Conservation (phyloP, 2,329 filamentous ascomycete genomes). For the Aspergillus candidus region DNA sequence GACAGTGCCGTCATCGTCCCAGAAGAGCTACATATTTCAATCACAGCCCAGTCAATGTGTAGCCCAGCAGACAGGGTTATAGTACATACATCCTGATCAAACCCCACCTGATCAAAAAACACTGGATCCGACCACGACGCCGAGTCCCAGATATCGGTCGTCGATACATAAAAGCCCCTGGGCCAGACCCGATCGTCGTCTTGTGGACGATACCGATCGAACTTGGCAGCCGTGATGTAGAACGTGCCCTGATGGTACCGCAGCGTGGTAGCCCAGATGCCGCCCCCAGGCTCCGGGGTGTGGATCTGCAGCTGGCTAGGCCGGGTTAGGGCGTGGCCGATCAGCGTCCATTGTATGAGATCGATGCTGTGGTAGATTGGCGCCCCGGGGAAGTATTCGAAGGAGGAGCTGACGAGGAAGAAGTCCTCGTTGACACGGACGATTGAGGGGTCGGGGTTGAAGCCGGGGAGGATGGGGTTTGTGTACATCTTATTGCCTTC, state of each 20-base stretch:
- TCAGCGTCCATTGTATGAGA: slow-evolving; percentile 36
- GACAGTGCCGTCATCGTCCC: slow-evolving; percentile 45
- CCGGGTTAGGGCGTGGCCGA: slow-evolving; percentile 31
- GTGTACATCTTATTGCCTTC: slow-evolving; percentile 10
- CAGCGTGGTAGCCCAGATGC: slow-evolving; percentile 46
- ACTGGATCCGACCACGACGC: slow-evolving; percentile 49
- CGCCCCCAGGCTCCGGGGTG: slow-evolving; percentile 28
- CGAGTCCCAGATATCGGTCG: slow-evolving; percentile 48
- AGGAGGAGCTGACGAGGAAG: slow-evolving; percentile 57
- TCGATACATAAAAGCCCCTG: slow-evolving; percentile 51
- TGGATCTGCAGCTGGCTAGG: slow-evolving; percentile 31
- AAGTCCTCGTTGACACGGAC: slow-evolving; percentile 47
- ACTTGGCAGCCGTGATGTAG: slow-evolving; percentile 45
- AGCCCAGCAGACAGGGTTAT: neutral
- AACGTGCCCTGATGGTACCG: slow-evolving; percentile 41
- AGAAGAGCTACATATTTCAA: slow-evolving; percentile 41
- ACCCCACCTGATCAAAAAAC: slow-evolving; percentile 50
- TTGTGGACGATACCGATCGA: slow-evolving; percentile 36
- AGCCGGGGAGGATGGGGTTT: slow-evolving; percentile 53
- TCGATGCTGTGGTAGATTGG: slow-evolving; percentile 54
- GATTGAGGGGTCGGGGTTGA: slow-evolving; percentile 58
- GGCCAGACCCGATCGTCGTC: slow-evolving; percentile 46
- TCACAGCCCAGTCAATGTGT: neutral
- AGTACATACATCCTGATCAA: slow-evolving; percentile 47
- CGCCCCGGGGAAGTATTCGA: slow-evolving; percentile 58